Conservation (phyloP, 305 asterid genomes). For the Solanum aculeatissimum region DNA sequence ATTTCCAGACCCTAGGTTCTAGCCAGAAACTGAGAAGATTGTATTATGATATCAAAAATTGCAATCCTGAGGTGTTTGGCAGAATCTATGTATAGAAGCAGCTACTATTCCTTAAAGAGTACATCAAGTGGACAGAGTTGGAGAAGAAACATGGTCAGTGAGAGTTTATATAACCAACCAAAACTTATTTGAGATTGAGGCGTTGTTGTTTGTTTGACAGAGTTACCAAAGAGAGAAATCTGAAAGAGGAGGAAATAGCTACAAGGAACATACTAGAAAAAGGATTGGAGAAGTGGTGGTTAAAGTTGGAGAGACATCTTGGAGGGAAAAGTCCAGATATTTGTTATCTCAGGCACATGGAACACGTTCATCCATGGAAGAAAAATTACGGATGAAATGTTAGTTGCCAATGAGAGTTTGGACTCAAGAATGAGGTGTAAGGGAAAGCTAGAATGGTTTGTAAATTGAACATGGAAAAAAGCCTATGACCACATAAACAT, state of each 20-base stretch:
- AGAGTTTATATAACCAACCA: not conserved
- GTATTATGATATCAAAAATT: not conserved
- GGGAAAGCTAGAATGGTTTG: not conserved
- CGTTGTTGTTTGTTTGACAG: not conserved
- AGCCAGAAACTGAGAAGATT: not conserved
- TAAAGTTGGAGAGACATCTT: not conserved
- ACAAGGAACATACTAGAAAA: not conserved
- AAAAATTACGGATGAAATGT: not conserved
- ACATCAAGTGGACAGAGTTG: not conserved
- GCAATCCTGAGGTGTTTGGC: not conserved
- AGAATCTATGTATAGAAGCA: not conserved
- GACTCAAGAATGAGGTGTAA: not conserved
- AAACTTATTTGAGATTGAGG: too few relatives aligned
- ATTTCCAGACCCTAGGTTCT: not conserved
- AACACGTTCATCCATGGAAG: not conserved
- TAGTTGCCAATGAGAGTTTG: not conserved
- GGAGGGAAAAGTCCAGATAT: not conserved
- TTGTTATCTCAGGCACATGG: not conserved
- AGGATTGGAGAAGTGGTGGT: not conserved
- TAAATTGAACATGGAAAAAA: not conserved
- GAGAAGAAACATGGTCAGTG: not conserved
- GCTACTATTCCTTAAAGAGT: not conserved
- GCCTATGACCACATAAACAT: not conserved
- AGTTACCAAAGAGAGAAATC: not conserved
- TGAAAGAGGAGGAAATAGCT: not conserved